Evolutionary conservation across 176 grass and related monocot genomes (phyloP), one percentile per base, ranked within the genome.

Genomic region (Zizania latifolia): DNA sequence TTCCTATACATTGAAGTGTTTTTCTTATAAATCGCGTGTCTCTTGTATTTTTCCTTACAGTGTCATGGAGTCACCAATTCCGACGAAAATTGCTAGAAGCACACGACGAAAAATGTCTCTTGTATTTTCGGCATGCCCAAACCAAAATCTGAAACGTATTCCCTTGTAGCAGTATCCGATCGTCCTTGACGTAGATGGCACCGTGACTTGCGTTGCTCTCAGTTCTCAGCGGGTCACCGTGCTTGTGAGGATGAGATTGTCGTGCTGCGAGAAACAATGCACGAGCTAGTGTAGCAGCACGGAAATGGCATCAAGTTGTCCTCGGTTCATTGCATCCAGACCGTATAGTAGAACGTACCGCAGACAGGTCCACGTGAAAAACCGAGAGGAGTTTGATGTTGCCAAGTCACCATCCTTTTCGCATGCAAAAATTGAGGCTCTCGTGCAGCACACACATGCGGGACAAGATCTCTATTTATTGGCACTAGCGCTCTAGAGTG

Each of bases 321-420:
- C 60, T 44, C 6, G 75, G 80, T 83, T 78, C 85, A 62, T 0
- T 60, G 85, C 61, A 83, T 81, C 43, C 33, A 23, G 40, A 16
- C 62, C 10, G 4, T n/a, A n/a, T n/a, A 19, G 69, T 34, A 39
- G 6, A 50, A 50, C 46, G 17, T 4, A 50, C n/a, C 27, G 22
- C 4, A n/a, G n/a, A n/a, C n/a, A 17, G 69, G 7, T 28, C 43
- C 35, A 11, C 65, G 72, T 30, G 38, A 58, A 65, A n/a, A n/a
- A n/a, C n/a, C n/a, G n/a, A n/a, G n/a, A 53, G 19, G 6, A 22
- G 48, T 53, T 22, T 53, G n/a, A 53, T 21, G 48, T 53, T 22
- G 50, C 17, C 79, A 31, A 2, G n/a, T 70, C 62, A 53, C 28
- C 4, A 14, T 45, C 78, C 29, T 60, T 31, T 31, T 58, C 10